Base-by-base conservation (phyloP, 768 basidiomycete species). In the Boletus barrowsii region DNA sequence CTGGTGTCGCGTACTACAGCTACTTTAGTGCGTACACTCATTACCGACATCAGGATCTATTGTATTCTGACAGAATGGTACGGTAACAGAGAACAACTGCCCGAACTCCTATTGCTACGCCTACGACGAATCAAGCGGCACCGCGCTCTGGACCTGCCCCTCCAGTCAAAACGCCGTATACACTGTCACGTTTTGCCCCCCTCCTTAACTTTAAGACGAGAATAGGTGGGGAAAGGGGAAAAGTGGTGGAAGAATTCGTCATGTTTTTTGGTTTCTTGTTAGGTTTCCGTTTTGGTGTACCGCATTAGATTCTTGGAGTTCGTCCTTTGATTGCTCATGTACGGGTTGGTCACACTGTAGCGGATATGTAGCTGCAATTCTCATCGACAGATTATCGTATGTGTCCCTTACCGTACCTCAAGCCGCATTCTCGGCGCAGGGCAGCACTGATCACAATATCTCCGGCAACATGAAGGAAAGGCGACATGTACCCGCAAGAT, bases 71-170 rank as follows among this genome's bases (percentile, higher is more conserved):
- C 30, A 11, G 29, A n/a, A 20, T 22, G 10, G 18, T 30, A 15
- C 8, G 3, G 9, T 43, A 35, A 47, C 68, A 78, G 74, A 77
- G 68, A 54, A 37, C 44, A 75, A 72, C 56, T 78, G 72, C 65
- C 76, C 75, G 41, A 73, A 76, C 60, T 65, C 78, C 18, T 81
- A 81, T 49, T 79, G 73, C 6, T 82, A 80, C 51, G 76, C 80
- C 4, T 82, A 73, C 60, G 82, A 82, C 57, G 79, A 82, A 56
- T 61, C 68, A 40, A 74, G 68, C 44, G 75, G 72, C 1, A 76
- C 74, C 1, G 78, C 80, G 5, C 60, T 81, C 36, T 79, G 70
- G 72, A 75, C 74, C 1, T 83, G 81, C 56, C 26, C 65, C 22
- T 64, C 75, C 1, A 41, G 20, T 47, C 43, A 53, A n/a, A 60